Evolutionary conservation across 2,329 filamentous ascomycete genomes (phyloP), one percentile per base, ranked within the genome.

Genomic region (Arthrobotrys musiformis): DNA sequence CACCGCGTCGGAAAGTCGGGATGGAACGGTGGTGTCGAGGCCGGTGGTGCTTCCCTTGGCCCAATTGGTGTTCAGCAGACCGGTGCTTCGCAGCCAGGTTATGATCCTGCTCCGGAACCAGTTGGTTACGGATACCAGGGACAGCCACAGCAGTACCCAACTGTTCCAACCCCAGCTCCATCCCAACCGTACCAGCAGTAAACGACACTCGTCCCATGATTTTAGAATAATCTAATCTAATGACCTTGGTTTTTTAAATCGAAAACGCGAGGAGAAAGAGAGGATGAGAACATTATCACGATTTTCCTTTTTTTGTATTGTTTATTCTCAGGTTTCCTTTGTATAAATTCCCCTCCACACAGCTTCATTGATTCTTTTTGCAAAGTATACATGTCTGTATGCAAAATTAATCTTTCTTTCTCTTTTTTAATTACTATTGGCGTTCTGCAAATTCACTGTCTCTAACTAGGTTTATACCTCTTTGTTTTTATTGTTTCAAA

Each of bases 141-240:
- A 63, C 33, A 72, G 30, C 54, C 13, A 24, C 74, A 78, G 50
- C 66, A 44, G n/a, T 77, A 77, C 52, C 73, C 73, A 40, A 70
- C 58, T 15, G 73, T 70, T 35, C 73, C 73, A 15, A 77, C 73
- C n/a, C 73, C 73, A 67, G 60, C 66, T 48, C 73, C 73, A 44
- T 61, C 66, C 40, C 73, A 77, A 56, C 52, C 50, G 15, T 77
- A 77, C 37, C 73, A 77, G 2, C 46, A 28, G 26, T 68, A 75
- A 64, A 42, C n/a, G n/a, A n/a, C n/a, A n/a, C n/a, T n/a, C n/a
- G n/a, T n/a, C 30, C 11, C 30, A 11, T 35, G 5, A 5, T 35
- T 35, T 35, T 8, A 26, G 6, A 56, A 35, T 33, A 52, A 37
- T 52, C 7, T 52, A 64, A 35, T n/a, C n/a, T n/a, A n/a, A n/a